Evolutionary conservation across 352 stramenopile species (phyloP).

Genomic region (Pythium rishiriense): DNA sequence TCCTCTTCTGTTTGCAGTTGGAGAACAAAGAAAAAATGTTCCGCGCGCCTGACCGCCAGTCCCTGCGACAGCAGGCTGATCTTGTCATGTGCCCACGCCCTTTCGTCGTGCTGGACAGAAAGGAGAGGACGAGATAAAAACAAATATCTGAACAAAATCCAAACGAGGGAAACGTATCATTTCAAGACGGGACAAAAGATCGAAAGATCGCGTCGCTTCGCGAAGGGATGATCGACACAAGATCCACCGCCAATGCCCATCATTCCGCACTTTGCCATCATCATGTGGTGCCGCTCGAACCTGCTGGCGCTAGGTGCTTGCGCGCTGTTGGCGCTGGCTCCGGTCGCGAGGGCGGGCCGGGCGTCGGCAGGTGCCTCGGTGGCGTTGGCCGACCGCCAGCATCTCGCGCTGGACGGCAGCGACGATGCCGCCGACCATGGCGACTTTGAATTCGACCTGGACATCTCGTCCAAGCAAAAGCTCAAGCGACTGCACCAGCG

Average conservation of each 20-base stretch:
- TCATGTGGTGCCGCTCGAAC: background rate
- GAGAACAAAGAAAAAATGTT: background rate
- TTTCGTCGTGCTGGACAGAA: constrained; percentile 2
- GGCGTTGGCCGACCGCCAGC: background rate
- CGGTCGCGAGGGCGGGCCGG: background rate
- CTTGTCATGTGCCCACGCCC: background rate
- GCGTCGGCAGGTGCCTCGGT: background rate
- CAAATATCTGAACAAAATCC: constrained; percentile 2
- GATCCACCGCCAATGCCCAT: constrained; percentile 1
- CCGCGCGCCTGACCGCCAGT: background rate
- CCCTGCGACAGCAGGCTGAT: background rate
- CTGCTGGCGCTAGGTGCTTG: background rate
- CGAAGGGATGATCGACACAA: background rate
- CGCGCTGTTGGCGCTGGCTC: background rate
- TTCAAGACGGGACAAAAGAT: constrained; percentile 16
- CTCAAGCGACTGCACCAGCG: constrained; percentile 11
- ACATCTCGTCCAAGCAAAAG: constrained; percentile 26
- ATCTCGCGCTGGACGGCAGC: constrained; percentile 9
- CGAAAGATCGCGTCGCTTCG: constrained; percentile 21
- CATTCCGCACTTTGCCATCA: background rate
- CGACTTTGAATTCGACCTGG: constrained; percentile 28
- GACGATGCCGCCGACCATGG: constrained; percentile 14
- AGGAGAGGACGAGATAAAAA: background rate
- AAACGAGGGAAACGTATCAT: background rate
- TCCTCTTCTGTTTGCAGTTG: background rate